A percentile compares a stretch with the other conserved stretches of the same genome.
These are phyloP conservation scores for Aristolochia californica DNA, from an alignment of 164 flowering plant genomes.

Conservation along the genomic window DNA sequence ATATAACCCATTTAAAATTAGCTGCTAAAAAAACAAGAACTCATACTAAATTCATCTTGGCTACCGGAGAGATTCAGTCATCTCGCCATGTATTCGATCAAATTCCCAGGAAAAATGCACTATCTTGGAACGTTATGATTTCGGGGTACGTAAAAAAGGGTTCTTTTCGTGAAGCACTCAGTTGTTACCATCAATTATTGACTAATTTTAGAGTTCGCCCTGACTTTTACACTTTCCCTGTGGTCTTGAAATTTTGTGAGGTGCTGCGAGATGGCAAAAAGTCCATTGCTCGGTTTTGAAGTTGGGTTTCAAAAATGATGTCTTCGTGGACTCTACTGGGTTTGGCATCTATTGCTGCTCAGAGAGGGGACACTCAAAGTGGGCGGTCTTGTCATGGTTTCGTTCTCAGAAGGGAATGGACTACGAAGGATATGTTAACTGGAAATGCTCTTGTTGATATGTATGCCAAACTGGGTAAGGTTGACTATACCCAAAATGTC, in stretches of 20 bases:
- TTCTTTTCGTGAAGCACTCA: constrained; percentile 27
- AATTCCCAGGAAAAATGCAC: constrained; percentile 35
- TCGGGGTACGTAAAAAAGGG: constrained; percentile 47
- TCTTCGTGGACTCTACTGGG: constrained; percentile 64
- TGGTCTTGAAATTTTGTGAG: constrained; percentile 49
- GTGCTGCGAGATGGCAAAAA: constrained; percentile 33
- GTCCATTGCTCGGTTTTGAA: constrained; percentile 47
- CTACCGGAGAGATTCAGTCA: constrained; percentile 29
- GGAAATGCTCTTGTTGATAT: constrained; percentile 57
- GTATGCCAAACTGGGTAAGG: constrained; percentile 50
- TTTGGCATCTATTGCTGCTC: constrained; percentile 42
- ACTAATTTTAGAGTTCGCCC: constrained; percentile 32
- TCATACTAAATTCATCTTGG: too few relatives aligned
- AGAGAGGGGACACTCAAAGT: constrained; percentile 21
- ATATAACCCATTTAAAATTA: too few relatives aligned
- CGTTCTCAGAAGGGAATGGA: constrained; percentile 32
- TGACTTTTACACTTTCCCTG: constrained; percentile 61
- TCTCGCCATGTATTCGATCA: constrained; percentile 35
- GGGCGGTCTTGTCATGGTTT: constrained; percentile 39
- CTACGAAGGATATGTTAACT: constrained; percentile 19
- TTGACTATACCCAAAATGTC: constrained; percentile 28
- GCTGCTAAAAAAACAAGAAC: too few relatives aligned
- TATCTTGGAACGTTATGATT: constrained; percentile 57
- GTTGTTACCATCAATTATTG: constrained; percentile 28
- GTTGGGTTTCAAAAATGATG: constrained; percentile 46